Base-by-base conservation (phyloP, 345 rosid genomes). In the Raphanus sativus region DNA sequence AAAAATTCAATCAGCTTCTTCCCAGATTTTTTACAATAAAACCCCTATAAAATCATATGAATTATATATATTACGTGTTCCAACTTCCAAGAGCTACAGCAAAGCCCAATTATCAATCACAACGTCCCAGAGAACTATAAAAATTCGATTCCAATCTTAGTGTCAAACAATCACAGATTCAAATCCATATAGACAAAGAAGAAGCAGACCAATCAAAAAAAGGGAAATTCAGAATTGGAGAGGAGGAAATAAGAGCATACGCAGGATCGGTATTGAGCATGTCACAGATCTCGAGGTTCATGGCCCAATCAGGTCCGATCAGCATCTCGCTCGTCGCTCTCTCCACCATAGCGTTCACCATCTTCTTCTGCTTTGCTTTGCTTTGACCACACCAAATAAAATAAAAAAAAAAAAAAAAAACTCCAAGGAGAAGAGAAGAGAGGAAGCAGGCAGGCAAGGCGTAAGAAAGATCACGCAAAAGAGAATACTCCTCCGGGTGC, bases 221-320 rank as follows among this genome's bases (percentile, higher is more conserved):
- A 73, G 16, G 30, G 38, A 61, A 60, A 56, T 0, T 13, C 16
- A 68, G 60, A 75, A 82, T 59, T 66, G 15, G 29, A 71, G 25
- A 75, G 56, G 65, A n/a, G n/a, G 71, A 1, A 58, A 12, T 6
- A 5, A 32, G 34, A 32, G 34, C 84, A 16, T 85, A 91, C 97
- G 86, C 89, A 42, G 97, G 99, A 83, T 96, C 97, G 76, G 81
- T 93, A 81, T 91, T 96, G 84, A 95, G 93, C 86, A 91, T 86
- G 55, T 96, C 98, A 80, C 98, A 96, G 97, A 96, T 96, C 99
- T 96, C 99, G 75, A 96, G 91, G 81, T 96, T 96, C 97, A 90
- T 90, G 48, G 99, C 97, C 99, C 99, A 96, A 84, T 96, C 99
- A 6, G 99, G 98, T 6, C 99, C 99, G 88, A 93, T 91, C 86